Conservation (phyloP, 345 rosid genomes). For the Citrus sinensis region DNA sequence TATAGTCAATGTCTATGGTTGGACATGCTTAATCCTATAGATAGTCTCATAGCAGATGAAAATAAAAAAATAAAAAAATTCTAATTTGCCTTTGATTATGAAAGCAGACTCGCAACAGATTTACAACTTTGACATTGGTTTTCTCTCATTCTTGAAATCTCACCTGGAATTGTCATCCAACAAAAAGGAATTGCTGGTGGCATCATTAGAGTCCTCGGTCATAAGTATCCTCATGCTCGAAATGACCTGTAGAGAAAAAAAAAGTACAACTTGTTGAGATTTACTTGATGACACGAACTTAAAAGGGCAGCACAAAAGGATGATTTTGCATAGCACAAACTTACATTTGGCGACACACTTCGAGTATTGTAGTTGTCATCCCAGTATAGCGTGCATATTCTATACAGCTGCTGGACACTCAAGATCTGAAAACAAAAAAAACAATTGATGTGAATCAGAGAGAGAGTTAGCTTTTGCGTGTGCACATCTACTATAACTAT, state of each 20-base stretch:
- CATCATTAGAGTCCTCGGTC: constrained; percentile 93
- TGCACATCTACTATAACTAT: neutral
- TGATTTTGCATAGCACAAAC: constrained; percentile 13
- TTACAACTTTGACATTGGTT: neutral
- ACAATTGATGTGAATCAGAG: neutral
- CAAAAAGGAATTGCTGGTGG: constrained; percentile 83
- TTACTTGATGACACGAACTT: neutral
- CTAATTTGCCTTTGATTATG: neutral
- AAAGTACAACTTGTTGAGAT: constrained; percentile 13
- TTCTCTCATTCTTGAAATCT: constrained; percentile 7
- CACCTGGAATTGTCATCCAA: constrained; percentile 94
- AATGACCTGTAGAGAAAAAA: constrained; percentile 53
- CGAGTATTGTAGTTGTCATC: constrained; percentile 96
- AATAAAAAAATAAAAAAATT: neutral
- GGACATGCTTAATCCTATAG: neutral
- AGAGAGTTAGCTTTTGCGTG: neutral
- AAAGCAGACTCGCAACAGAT: neutral
- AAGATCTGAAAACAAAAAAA: constrained; percentile 50
- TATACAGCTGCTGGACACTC: constrained; percentile 94
- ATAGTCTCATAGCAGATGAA: neutral
- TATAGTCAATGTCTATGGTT: neutral
- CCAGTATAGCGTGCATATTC: constrained; percentile 96
- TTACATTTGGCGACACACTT: constrained; percentile 87
- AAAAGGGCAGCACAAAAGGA: neutral
- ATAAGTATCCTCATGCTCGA: constrained; percentile 96